A percentile compares a stretch with the other conserved stretches of the same genome.
These are phyloP conservation scores for Thuja plicata DNA, from an alignment of 83 land plant species.

Conservation along the genomic window DNA sequence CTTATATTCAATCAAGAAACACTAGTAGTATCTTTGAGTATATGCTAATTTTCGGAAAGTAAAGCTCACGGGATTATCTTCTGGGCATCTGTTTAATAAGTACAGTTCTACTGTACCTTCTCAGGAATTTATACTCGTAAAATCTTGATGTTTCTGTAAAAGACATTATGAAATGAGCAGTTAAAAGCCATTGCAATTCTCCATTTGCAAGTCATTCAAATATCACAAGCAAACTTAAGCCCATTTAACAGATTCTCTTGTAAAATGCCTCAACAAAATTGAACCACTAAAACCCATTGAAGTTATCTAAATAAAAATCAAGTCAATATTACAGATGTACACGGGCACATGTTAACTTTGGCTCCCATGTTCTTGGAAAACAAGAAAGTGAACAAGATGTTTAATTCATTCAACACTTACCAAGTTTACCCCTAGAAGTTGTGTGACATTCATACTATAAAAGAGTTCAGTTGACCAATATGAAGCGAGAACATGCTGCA, in stretches of 20 bases:
- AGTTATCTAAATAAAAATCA: neutral
- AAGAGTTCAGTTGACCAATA: neutral
- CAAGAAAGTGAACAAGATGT: neutral
- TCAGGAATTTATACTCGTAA: too few relatives aligned
- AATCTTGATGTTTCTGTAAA: neutral
- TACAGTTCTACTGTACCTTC: neutral
- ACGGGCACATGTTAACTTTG: neutral
- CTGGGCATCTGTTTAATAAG: neutral
- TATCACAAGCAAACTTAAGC: too few relatives aligned
- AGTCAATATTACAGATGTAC: neutral
- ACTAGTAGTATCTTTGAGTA: neutral
- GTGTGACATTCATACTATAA: neutral
- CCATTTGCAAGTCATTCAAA: too few relatives aligned
- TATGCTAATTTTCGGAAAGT: too few relatives aligned
- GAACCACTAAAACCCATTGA: neutral
- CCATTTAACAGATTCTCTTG: neutral
- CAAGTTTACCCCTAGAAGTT: too few relatives aligned
- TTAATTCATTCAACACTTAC: neutral
- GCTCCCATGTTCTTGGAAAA: neutral
- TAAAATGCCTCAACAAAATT: neutral
- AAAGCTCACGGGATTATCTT: neutral
- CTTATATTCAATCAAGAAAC: conserved; percentile 1
- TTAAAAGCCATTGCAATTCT: too few relatives aligned
- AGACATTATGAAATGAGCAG: neutral
- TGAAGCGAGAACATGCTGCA: neutral